Evolutionary conservation across 176 grass and related monocot species (phyloP).

Genomic region (Musa troglodytarum): DNA sequence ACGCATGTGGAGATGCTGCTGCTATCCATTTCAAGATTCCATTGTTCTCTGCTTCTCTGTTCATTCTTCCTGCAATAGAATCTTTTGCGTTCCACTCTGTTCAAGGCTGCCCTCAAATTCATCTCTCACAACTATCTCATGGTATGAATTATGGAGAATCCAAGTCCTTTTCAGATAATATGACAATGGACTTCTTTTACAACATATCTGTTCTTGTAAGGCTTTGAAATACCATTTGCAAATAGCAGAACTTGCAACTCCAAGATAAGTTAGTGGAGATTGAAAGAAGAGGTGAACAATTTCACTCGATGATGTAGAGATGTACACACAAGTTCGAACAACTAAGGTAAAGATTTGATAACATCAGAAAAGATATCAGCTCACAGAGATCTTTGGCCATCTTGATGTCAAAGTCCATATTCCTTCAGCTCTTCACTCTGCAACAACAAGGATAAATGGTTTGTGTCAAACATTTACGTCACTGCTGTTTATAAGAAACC

Average conservation of each 20-base stretch:
- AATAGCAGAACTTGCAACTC: too few species aligned
- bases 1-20: background rate
- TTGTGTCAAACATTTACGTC: background rate
- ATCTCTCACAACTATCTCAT: background rate
- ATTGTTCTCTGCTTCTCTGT: background rate
- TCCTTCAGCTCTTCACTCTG: conserved; percentile 21
- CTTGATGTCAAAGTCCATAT: background rate
- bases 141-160: background rate
- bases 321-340: conserved; percentile 2
- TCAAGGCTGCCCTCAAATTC: background rate
- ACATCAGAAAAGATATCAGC: background rate
- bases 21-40: conserved; percentile 1
- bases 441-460: background rate
- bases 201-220: too few species aligned
- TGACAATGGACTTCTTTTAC: too few species aligned
- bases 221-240: too few species aligned
- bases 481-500: too few species aligned
- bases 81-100: background rate
- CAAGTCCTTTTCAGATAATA: too few species aligned
- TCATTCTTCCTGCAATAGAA: background rate
- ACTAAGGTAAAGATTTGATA: background rate
- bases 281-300: background rate
- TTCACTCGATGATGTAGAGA: background rate
- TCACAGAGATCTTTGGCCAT: background rate
- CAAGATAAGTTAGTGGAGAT: too few species aligned